Evolutionary conservation across 371 early-diverging fungal genomes (phyloP).

Genomic region (Mortierella sp.): DNA sequence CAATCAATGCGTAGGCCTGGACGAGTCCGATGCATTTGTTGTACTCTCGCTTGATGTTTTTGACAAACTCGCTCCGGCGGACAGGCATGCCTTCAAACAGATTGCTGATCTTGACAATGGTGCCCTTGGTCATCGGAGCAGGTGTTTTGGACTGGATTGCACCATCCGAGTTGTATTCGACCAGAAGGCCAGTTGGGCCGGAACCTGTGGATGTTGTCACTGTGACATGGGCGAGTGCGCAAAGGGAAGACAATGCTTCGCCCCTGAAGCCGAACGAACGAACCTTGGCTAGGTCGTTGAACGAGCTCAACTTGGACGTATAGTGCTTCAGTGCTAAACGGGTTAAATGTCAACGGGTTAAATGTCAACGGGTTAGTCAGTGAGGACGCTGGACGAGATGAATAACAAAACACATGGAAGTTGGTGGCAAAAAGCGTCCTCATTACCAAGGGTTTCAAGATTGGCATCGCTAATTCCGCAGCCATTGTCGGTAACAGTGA

Average conservation of each 20-base stretch:
- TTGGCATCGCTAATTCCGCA: conserved; percentile 78
- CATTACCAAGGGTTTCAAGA: conserved; percentile 74
- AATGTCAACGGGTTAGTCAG: neutral
- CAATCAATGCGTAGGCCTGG: conserved; percentile 90
- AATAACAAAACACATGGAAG: neutral
- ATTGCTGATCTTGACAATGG: conserved; percentile 82
- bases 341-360: no score
- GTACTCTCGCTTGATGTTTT: conserved; percentile 86
- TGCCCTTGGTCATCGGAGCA: conserved; percentile 74
- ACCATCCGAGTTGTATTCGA: conserved; percentile 81
- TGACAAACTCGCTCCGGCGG: conserved; percentile 87
- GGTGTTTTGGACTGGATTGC: conserved; percentile 59
- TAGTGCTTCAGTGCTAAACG: conserved; percentile 76
- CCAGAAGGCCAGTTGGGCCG: conserved; percentile 75
- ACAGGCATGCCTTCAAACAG: conserved; percentile 94
- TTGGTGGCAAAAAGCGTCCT: conserved; percentile 31
- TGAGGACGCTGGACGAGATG: neutral
- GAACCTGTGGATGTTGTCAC: conserved; percentile 78
- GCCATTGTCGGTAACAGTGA: conserved; percentile 92
- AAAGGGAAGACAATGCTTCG: conserved; percentile 87
- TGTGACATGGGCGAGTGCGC: conserved; percentile 71
- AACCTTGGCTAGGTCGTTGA: conserved; percentile 78
- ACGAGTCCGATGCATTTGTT: conserved; percentile 82
- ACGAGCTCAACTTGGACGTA: conserved; percentile 83
- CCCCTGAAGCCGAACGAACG: conserved; percentile 89